Evolutionary conservation across 2,329 filamentous ascomycete species (phyloP).

Genomic region (Alternaria solani): DNA sequence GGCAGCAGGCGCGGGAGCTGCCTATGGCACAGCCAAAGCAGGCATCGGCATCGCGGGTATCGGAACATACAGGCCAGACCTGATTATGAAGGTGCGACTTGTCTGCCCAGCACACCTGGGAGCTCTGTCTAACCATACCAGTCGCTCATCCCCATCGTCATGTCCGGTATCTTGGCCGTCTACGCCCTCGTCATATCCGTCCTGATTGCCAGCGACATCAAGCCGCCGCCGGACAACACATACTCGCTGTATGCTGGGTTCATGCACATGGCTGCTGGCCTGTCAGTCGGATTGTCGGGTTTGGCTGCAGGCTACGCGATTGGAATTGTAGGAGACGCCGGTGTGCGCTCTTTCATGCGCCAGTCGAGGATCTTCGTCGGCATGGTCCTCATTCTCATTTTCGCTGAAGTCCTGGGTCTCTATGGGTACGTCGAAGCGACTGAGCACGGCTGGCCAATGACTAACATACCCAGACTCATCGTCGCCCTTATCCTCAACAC

Average conservation of each 20-base stretch:
- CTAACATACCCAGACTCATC: conserved; percentile 71
- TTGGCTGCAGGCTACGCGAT: conserved; percentile 69
- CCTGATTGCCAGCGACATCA: conserved; percentile 90
- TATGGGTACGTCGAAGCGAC: conserved; percentile 75
- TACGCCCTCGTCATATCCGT: conserved; percentile 97
- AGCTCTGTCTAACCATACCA: conserved; percentile 50
- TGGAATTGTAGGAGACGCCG: conserved; percentile 90
- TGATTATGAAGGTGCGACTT: conserved; percentile 82
- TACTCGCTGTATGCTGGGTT: conserved; percentile 93
- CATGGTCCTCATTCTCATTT: conserved; percentile 98
- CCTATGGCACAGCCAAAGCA: conserved; percentile 87
- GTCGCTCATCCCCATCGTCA: conserved; percentile 89
- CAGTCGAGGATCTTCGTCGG: conserved; percentile 96
- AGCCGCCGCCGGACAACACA: conserved; percentile 68
- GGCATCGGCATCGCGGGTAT: conserved; percentile 88
- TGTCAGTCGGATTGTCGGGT: conserved; percentile 70
- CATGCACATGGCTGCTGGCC: conserved; percentile 89
- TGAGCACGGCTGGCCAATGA: not conserved
- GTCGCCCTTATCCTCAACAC: conserved; percentile 94
- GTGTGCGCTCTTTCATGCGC: conserved; percentile 93
- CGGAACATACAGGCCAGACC: conserved; percentile 82
- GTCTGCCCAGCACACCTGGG: no score
- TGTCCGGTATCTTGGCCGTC: conserved; percentile 99
- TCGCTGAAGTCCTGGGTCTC: conserved; percentile 94
- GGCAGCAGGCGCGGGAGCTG: conserved; percentile 71